A percentile compares a stretch with the other conserved stretches of the same genome.
Conservation (phyloP, 1,139 yeast species). For the Arxiozyma bovina region DNA sequence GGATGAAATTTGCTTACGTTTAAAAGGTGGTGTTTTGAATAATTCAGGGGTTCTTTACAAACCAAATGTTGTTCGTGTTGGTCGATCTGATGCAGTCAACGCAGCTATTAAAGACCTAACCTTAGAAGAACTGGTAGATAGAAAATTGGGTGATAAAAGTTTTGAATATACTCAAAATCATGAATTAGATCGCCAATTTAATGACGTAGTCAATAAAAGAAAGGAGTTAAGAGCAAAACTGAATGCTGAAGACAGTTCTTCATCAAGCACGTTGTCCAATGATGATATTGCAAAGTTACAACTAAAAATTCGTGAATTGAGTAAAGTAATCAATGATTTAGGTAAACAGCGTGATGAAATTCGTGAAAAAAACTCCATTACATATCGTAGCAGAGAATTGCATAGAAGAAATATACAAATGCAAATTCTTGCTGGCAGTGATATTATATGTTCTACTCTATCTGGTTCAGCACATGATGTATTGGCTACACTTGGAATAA, state of each 20-base stretch:
- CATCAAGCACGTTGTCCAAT: slow-evolving; percentile 24
- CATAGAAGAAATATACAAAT: slow-evolving; percentile 70
- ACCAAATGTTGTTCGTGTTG: slow-evolving; percentile 80
- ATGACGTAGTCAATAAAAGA: slow-evolving; percentile 22
- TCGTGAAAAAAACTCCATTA: slow-evolving; percentile 61
- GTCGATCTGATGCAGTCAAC: slow-evolving; percentile 83
- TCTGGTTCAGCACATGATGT: slow-evolving; percentile 94
- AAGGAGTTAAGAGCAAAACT: slow-evolving; percentile 22
- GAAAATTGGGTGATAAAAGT: slow-evolving; percentile 43
- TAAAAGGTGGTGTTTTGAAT: slow-evolving; percentile 61
- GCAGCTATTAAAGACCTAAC: slow-evolving; percentile 75
- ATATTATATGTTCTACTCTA: slow-evolving; percentile 82
- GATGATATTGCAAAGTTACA: slow-evolving; percentile 39
- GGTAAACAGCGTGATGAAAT: slow-evolving; percentile 72
- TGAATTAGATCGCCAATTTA: slow-evolving; percentile 27
- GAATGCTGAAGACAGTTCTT: slow-evolving; percentile 26
- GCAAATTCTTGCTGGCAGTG: slow-evolving; percentile 64
- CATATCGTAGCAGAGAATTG: slow-evolving; percentile 66
- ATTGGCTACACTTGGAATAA: slow-evolving; percentile 61
- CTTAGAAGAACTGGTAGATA: slow-evolving; percentile 78
- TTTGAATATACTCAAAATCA: slow-evolving; percentile 32
- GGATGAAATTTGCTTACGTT: slow-evolving; percentile 85
- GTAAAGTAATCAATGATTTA: slow-evolving; percentile 53
- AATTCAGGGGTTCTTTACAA: slow-evolving; percentile 47
- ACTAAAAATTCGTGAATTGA: slow-evolving; percentile 44